phyloP scores from a whole-genome alignment of 176 grass and related monocot species.

The Hordeum vulgare region MorexV3_pseudomolecules_assembly NC_058523.1:517170519-517171018 shows the following conservation, averaged over 20 bases:
- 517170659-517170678: neutral
- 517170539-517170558: neutral
- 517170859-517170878: constrained; percentile 77
- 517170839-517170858: constrained; percentile 23
- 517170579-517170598: constrained; percentile 33
- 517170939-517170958: constrained; percentile 82
- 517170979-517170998: constrained; percentile 34
- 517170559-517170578: constrained; percentile 2
- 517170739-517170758: constrained; percentile 68
- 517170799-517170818: neutral
- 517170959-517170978: constrained; percentile 62
- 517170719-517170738: constrained; percentile 60
- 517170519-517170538: neutral
- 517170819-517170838: neutral
- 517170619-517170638: neutral
- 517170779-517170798: constrained; percentile 22
- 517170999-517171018: neutral
- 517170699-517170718: constrained; percentile 23
- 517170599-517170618: constrained; percentile 14
- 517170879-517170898: constrained; percentile 81
- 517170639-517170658: constrained; percentile 17
- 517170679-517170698: neutral
- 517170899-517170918: constrained; percentile 55
- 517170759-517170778: constrained; percentile 90
- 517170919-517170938: constrained; percentile 92